Evolutionary conservation across 768 basidiomycete species (phyloP).

Genomic region (Fomitopsis pulvina): DNA sequence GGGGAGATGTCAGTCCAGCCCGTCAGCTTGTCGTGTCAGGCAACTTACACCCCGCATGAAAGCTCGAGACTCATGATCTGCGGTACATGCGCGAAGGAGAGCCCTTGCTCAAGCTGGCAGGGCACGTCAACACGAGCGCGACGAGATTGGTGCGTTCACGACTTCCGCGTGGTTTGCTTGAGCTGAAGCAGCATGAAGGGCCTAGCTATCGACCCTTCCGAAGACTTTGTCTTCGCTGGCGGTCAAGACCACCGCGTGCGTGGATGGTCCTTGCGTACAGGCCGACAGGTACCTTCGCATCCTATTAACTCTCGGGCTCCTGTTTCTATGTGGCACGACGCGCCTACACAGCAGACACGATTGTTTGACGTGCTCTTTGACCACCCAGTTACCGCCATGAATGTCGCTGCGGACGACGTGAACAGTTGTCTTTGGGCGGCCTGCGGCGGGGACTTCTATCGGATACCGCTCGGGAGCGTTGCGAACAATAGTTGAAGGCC

Average conservation of each 20-base stretch:
- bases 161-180: background rate
- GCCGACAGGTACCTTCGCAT: constrained; percentile 29
- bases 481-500: background rate
- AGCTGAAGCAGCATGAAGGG: constrained; percentile 37
- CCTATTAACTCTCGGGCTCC: constrained; percentile 14
- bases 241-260: constrained; percentile 61
- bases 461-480: constrained; percentile 37
- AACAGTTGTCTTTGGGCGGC: constrained; percentile 49
- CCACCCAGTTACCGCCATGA: constrained; percentile 39
- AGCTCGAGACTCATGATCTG: constrained; percentile 61
- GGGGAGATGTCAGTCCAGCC: constrained; percentile 45
- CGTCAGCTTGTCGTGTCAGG: background rate
- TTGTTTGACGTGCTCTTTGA: constrained; percentile 30
- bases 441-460: constrained; percentile 37
- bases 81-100: constrained; percentile 39
- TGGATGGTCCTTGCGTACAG: constrained; percentile 61
- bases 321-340: background rate
- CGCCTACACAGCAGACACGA: constrained; percentile 1
- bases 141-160: constrained; percentile 39
- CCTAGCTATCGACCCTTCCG: constrained; percentile 46
- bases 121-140: constrained; percentile 52
- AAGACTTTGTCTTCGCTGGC: constrained; percentile 60
- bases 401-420: constrained; percentile 37
- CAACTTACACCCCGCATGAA: background rate
- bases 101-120: constrained; percentile 43